Evolutionary conservation across 2,329 filamentous ascomycete genomes (phyloP), one percentile per base, ranked within the genome.

Genomic region (Phialophora chinensis): DNA sequence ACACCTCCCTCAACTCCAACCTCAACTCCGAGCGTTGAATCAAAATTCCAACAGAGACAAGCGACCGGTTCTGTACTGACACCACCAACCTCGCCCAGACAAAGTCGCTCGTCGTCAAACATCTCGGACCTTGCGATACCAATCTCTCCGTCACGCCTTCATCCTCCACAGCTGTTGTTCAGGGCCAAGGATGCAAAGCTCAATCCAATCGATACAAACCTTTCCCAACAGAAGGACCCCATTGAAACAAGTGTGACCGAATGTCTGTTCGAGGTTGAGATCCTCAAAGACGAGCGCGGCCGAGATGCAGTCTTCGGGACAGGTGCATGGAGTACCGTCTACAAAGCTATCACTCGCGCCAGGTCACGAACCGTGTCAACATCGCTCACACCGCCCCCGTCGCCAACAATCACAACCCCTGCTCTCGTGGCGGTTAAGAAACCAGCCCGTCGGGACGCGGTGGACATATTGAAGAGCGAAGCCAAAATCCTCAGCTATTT

Each of bases 241-340:
- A 10, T 57, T 11, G 60, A 54, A n/a, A 14, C 23, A 31, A 52
- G 49, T 12, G 70, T 68, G 2, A 42, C 64, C 7, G 60, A 62
- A 53, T 74, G 70, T 58, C 71, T 69, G 6, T 72, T 69, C 56
- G 65, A 71, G 10, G 52, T 72, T 17, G 67, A 70, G 42, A 64
- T 72, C 47, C 42, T 71, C 53, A 65, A 67, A 54, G 68, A 73
- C 50, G 53, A 65, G 1, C 63, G 61, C 17, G 76, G 75, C 17
- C 72, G 71, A 14, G 74, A 72, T 7, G 59, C 79, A 20, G 76
- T 80, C 61, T 82, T 79, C 60, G 82, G 81, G 27, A 76, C 75
- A 44, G 82, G 82, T 27, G 80, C 76, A 20, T 83, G 81, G 81
- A 83, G 81, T 67, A 77, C 76, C 20, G 82, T 84, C 20, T 82